These are phyloP conservation scores for Exutisphaerella laricina DNA, from an alignment of 2,329 filamentous ascomycete genomes.

Conservation along the genomic window DNA sequence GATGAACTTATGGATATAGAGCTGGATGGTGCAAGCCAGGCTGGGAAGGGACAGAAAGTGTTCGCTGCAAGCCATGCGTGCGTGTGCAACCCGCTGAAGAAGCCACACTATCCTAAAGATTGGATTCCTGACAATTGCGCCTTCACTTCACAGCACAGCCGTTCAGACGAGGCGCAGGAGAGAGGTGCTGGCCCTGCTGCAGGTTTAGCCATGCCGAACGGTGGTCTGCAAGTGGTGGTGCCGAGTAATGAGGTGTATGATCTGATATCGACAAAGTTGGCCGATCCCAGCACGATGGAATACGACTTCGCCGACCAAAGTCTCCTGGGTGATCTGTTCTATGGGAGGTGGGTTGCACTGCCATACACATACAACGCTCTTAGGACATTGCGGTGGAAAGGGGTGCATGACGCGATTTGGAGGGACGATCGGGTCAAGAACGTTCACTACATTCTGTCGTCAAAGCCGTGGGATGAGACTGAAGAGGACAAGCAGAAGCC, in stretches of 20 bases:
- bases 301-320: constrained; percentile 60
- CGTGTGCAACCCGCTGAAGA: constrained; percentile 75
- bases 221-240: constrained; percentile 57
- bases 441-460: constrained; percentile 56
- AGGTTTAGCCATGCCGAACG: constrained; percentile 55
- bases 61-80: constrained; percentile 83
- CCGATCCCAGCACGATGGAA: constrained; percentile 39
- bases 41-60: constrained; percentile 56
- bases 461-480: constrained; percentile 59
- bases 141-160: constrained; percentile 53
- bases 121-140: constrained; percentile 62
- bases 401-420: constrained; percentile 56
- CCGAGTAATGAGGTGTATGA: constrained; percentile 51
- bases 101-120: constrained; percentile 69
- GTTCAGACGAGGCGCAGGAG: constrained; percentile 47
- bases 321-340: constrained; percentile 53
- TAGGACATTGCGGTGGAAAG: constrained; percentile 53
- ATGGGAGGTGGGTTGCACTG: constrained; percentile 53
- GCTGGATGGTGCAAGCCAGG: constrained; percentile 55
- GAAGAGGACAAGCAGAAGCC: constrained; percentile 35
- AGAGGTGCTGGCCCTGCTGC: constrained; percentile 45
- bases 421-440: constrained; percentile 56
- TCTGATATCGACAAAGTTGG: constrained; percentile 45
- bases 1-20: constrained; percentile 84
- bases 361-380: constrained; percentile 59